A percentile compares a stretch with the other conserved stretches of the same genome.
Conservation (phyloP, 225 moss, liverwort and hornwort species). For the Antitrichia curtipendula region DNA sequence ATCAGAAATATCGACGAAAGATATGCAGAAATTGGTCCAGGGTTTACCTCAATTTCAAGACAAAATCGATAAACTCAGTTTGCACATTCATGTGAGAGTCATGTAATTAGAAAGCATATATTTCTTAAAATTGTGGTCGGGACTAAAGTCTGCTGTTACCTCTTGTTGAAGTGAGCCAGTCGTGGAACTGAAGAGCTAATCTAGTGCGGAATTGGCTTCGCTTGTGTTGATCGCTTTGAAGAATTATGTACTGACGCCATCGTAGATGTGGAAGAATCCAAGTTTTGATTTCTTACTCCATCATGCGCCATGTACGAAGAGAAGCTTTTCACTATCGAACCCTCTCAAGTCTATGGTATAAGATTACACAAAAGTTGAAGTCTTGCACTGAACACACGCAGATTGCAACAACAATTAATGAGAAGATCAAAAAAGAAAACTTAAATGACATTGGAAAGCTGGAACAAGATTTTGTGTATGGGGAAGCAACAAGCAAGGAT, state of each 20-base stretch:
- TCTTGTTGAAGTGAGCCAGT: background rate
- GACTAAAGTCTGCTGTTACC: background rate
- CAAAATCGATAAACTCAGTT: constrained; percentile 85
- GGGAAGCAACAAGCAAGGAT: constrained; percentile 97
- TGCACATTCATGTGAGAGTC: constrained; percentile 79
- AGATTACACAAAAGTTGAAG: background rate
- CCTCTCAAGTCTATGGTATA: background rate
- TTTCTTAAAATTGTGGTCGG: background rate
- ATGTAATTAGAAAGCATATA: background rate
- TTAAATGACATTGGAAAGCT: constrained; percentile 78
- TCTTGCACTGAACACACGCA: background rate
- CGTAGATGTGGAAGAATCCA: background rate
- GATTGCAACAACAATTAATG: constrained; percentile 91
- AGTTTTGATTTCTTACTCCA: background rate
- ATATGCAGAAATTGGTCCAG: constrained; percentile 97
- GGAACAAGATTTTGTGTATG: constrained; percentile 96
- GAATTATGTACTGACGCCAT: background rate
- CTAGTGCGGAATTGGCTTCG: background rate
- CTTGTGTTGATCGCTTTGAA: background rate
- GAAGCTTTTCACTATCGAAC: background rate
- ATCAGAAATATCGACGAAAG: constrained; percentile 83
- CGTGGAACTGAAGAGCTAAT: background rate
- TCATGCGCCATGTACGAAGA: background rate
- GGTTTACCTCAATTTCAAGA: constrained; percentile 93
- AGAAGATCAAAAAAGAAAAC: constrained; percentile 62